Conservation (phyloP, 257 asterid species). For the Linaria vulgaris region DNA sequence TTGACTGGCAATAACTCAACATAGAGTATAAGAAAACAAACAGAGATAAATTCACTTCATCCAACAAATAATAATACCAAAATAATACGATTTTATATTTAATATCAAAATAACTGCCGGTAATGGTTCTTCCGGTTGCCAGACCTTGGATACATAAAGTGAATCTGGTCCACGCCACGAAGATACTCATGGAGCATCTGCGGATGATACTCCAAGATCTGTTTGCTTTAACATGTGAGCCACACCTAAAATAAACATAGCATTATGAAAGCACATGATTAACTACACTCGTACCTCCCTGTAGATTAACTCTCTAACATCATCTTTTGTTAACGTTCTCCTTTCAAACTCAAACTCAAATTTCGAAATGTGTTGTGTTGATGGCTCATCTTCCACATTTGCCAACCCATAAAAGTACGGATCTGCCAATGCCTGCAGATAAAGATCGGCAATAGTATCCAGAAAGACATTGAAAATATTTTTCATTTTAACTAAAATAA, state of each 20-base stretch:
- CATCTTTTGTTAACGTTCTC: conserved; percentile 58
- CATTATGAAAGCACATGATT: conserved; percentile 13
- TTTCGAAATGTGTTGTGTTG: conserved; percentile 59
- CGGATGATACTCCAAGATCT: conserved; percentile 94
- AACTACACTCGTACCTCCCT: conserved; percentile 51
- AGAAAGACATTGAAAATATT: not conserved
- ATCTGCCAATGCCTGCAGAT: conserved; percentile 60
- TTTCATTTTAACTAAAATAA: not conserved
- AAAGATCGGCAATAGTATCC: conserved; percentile 22
- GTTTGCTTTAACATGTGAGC: conserved; percentile 38
- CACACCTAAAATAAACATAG: conserved; percentile 18
- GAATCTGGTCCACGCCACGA: conserved; percentile 59
- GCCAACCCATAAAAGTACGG: conserved; percentile 63
- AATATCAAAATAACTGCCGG: conserved; percentile 1
- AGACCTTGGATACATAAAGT: conserved; percentile 88
- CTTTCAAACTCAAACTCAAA: conserved; percentile 70
- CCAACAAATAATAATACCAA: not conserved
- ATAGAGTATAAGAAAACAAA: not conserved
- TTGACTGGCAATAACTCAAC: not conserved
- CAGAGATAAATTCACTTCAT: not conserved
- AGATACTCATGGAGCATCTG: conserved; percentile 83
- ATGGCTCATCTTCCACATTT: conserved; percentile 63
- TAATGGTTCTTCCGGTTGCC: conserved; percentile 25
- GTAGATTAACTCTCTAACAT: conserved; percentile 64
- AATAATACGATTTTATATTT: not conserved